Percentiles rank a stretch among this genome's conserved stretches.
Evolutionary conservation across 495 filamentous ascomycete species (phyloP).

Genomic region (Penicillium egyptiacum): DNA sequence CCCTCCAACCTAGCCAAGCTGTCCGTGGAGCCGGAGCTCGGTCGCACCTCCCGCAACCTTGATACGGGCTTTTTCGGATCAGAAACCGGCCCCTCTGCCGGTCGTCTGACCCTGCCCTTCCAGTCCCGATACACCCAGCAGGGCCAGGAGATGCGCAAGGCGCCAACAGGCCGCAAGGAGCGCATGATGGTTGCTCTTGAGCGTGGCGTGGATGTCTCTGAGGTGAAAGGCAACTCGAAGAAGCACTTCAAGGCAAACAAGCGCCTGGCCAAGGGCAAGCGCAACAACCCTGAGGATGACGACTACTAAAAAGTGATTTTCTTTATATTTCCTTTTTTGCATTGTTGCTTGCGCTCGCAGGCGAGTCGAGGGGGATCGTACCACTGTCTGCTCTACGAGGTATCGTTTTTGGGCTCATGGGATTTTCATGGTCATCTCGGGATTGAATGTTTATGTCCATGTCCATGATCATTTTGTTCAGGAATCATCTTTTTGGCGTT

Average conservation of each 20-base stretch:
- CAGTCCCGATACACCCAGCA: slow-evolving; percentile 84
- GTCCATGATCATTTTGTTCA: slow-evolving; percentile 13
- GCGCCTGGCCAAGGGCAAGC: slow-evolving; percentile 60
- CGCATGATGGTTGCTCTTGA: slow-evolving; percentile 82
- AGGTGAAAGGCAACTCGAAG: slow-evolving; percentile 73
- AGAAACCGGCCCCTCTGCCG: slow-evolving; percentile 55
- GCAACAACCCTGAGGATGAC: slow-evolving; percentile 38
- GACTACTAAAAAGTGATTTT: slow-evolving; percentile 40
- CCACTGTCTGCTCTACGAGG: slow-evolving; percentile 9
- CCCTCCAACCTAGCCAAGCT: slow-evolving; percentile 23
- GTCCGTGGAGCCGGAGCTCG: slow-evolving; percentile 39
- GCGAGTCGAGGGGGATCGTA: slow-evolving; percentile 1
- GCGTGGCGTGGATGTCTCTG: slow-evolving; percentile 78
- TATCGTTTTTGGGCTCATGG: slow-evolving; percentile 13
- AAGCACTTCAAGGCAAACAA: slow-evolving; percentile 94
- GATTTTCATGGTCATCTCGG: slow-evolving; percentile 22
- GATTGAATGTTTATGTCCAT: slow-evolving; percentile 10
- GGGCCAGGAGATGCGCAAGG: slow-evolving; percentile 62
- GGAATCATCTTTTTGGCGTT: slow-evolving; percentile 12
- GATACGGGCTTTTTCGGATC: slow-evolving; percentile 86
- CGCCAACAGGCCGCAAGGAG: slow-evolving; percentile 79
- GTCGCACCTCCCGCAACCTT: slow-evolving; percentile 69
- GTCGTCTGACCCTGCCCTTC: slow-evolving; percentile 77
- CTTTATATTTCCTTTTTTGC: slow-evolving; percentile 17
- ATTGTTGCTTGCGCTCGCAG: slow-evolving; percentile 14